Evolutionary conservation across 805 yeast species (phyloP), one percentile per base, ranked within the genome.

Genomic region (Naumovozyma baii): DNA sequence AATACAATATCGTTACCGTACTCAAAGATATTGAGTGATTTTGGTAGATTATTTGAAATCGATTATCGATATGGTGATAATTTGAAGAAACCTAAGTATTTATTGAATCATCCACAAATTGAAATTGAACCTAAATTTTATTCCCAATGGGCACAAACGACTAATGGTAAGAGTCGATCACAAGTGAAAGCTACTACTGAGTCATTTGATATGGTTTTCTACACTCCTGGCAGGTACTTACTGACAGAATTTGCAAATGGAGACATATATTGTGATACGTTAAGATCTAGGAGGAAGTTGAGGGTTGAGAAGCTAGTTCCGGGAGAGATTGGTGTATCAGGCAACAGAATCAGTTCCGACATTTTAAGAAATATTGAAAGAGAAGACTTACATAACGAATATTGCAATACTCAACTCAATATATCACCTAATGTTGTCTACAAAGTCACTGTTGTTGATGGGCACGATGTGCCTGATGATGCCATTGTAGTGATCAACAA

Each of bases 271-370:
- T 48, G 38, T 43, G 39, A 33, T 20, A 57, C 36, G 69, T 68
- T 51, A 40, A 66, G 26, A 70, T 67, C 64, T 66, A 1, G 78
- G 2, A 45, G 72, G 3, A 59, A 77, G 33, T 31, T 76, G 13
- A 52, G 57, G 3, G 40, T 78, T 28, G 86, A 80, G 54, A 57
- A 61, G 17, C 43, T 77, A 16, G 42, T 40, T 5, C 49, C 59
- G 1, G 72, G 71, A 0, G 40, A 52, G 1, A 43, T 74, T 13
- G 80, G 77, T 45, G 36, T 57, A 0, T 42, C 42, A 17, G 74
- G 74, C 35, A 43, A 48, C 1, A 36, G 48, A 7, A 55, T 72
- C 7, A 56, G 62, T 2, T 39, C 45, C 7, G 57, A 59, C 5
- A 30, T 38, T 4, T 39, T 54, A 32, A 28, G 31, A 9, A 22